Evolutionary conservation across 768 basidiomycete species (phyloP), one percentile per base, ranked within the genome.

Genomic region (Leccinum uliginosum): DNA sequence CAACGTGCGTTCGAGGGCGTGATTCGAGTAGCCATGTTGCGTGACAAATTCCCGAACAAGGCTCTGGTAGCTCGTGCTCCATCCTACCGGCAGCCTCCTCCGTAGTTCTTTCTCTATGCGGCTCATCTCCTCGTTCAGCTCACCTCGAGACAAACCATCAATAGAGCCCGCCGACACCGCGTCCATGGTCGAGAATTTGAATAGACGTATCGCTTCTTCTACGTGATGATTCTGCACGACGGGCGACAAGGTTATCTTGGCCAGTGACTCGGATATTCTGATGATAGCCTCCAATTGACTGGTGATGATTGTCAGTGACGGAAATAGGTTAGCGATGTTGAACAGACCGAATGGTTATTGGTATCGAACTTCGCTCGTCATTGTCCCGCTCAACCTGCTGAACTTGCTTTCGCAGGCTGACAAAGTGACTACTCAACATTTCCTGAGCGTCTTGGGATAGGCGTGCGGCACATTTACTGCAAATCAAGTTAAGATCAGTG

Each of bases 161-260:
- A 89, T 86, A 30, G 91, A 88, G 12, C 97, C 95, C 1, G 94
- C 93, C 12, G 91, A 89, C 26, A 98, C 95, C 24, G 97, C 97
- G 70, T 98, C 94, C 96, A 99, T 98, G 3, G 97, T 98, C 9
- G 95, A 98, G 75, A 87, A 95, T 68, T 96, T 98, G 86, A 99
- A 99, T 43, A 99, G 74, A 10, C 97, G 89, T 64, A 98, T 98
- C 6, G 97, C 91, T 72, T 99, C 97, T 72, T 98, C 95, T 23
- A 98, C 96, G 64, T 99, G 95, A 68, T 95, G 88, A 49, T 87
- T 88, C 65, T 87, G 85, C 3, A 98, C 97, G 3, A 86, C 80
- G 0, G 92, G 80, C 0, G 89, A 87, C 15, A 99, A 79, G 3
- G 93, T 93, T 74, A 98, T 83, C 68, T 98, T 99, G 12, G 96